Percentiles rank a stretch among this genome's conserved stretches.
These are phyloP conservation scores for Conticribra weissflogii DNA, from an alignment of 108 stramenopile species.

Conservation along the genomic window DNA sequence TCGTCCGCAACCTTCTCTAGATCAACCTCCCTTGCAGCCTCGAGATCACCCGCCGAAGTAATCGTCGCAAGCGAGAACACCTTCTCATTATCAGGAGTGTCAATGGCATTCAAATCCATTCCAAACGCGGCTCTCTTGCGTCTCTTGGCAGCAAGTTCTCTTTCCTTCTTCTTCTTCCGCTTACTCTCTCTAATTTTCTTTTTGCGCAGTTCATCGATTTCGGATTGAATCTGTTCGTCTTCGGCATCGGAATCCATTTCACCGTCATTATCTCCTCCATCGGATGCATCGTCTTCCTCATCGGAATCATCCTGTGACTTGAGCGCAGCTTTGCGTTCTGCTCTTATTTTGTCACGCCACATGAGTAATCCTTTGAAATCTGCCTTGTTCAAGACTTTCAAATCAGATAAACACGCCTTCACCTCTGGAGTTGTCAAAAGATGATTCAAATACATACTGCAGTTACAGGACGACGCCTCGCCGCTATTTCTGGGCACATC, in stretches of 20 bases:
- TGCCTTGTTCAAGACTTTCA: conserved; percentile 95
- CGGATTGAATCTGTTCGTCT: conserved; percentile 80
- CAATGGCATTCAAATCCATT: conserved; percentile 90
- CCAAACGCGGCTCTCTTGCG: conserved; percentile 83
- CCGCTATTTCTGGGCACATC: conserved; percentile 23
- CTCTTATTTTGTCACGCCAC: conserved; percentile 91
- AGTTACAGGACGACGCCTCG: conserved; percentile 51
- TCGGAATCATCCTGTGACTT: conserved; percentile 40
- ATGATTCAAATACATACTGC: conserved; percentile 77
- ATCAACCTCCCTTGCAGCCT: conserved; percentile 81
- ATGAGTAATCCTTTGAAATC: conserved; percentile 94
- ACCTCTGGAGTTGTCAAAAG: conserved; percentile 88
- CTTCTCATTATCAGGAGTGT: conserved; percentile 83
- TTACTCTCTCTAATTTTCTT: conserved; percentile 80
- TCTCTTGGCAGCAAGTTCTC: conserved; percentile 80
- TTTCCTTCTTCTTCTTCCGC: conserved; percentile 89
- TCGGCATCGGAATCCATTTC: conserved; percentile 81
- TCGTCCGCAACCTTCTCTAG: conserved; percentile 76
- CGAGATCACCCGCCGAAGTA: conserved; percentile 62
- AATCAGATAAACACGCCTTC: conserved; percentile 82
- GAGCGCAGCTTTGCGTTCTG: conserved; percentile 57
- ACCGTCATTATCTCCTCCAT: conserved; percentile 36
- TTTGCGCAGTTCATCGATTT: conserved; percentile 69
- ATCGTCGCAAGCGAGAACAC: conserved; percentile 83
- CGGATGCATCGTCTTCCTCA: conserved; percentile 43